phyloP scores from a whole-genome alignment of 139 green algal genomes.

The Chlamydomonas sphaeroides region DNA sequence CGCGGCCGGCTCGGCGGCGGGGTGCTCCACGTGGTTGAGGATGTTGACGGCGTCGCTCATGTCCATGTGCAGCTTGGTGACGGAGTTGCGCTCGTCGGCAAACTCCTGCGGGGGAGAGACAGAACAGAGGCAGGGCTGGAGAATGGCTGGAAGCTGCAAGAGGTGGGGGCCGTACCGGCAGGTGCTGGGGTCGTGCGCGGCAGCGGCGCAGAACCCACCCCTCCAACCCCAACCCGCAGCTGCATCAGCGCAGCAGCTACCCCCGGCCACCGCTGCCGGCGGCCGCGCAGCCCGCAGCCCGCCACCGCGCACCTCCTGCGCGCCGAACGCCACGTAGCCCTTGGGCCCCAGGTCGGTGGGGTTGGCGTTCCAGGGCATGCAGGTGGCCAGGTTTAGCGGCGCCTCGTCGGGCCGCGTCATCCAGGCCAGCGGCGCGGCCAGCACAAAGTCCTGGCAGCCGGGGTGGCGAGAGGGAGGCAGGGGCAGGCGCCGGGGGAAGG shows the following conservation, averaged over 20 bases:
- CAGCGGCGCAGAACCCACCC: too few species aligned
- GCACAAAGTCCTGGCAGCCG: constrained; percentile 34
- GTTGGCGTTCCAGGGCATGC: constrained; percentile 34
- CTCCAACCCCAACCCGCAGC: too few species aligned
- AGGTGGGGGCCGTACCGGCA: too few species aligned
- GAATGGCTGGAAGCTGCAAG: background rate
- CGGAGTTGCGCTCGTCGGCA: constrained; percentile 76
- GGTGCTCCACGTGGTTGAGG: constrained; percentile 37
- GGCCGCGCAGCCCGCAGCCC: background rate
- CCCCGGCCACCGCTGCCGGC: too few species aligned
- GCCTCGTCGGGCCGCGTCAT: constrained; percentile 50
- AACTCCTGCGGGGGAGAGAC: constrained; percentile 36
- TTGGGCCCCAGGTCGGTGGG: constrained; percentile 68
- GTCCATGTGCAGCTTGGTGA: constrained; percentile 94
- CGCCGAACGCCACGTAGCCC: constrained; percentile 62
- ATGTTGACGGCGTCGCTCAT: constrained; percentile 70
- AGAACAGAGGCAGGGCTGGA: background rate
- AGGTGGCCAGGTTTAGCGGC: constrained; percentile 62
- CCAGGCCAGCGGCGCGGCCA: constrained; percentile 37
- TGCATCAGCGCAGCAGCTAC: too few species aligned
- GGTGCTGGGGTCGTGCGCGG: too few species aligned
- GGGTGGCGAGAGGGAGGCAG: too few species aligned
- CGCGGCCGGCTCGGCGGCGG: background rate
- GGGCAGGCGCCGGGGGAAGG: too few species aligned
- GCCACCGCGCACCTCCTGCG: background rate